Percentiles rank a stretch among this genome's conserved stretches.
Conservation (phyloP, 163 green algal genomes). For the Coccomyxa subellipsoidea region DNA sequence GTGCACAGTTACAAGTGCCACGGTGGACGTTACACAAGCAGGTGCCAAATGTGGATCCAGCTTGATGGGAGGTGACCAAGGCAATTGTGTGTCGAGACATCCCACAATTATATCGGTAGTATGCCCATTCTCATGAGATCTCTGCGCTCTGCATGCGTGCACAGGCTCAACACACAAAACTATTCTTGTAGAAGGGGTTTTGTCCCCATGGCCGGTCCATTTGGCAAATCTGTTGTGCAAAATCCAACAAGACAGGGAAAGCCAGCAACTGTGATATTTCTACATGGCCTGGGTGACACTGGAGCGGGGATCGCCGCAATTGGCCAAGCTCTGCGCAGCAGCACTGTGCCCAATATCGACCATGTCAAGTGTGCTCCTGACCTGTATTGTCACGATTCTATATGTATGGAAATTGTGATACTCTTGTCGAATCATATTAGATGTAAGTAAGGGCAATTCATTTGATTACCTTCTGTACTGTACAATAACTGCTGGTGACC, state of each 20-base stretch:
- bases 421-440: not conserved
- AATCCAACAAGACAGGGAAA: not conserved
- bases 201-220: not conserved
- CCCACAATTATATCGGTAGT: too few relatives aligned
- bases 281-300: slow-evolving; percentile 4
- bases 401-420: not conserved
- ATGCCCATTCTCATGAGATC: not conserved
- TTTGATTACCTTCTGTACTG: too few relatives aligned
- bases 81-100: too few relatives aligned
- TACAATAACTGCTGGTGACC: too few relatives aligned
- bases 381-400: not conserved
- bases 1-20: too few relatives aligned
- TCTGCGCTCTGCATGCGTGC: not conserved
- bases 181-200: not conserved
- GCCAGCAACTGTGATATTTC: slow-evolving; percentile 4
- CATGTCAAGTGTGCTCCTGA: not conserved
- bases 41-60: not conserved
- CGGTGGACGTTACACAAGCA: too few relatives aligned
- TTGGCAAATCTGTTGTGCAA: not conserved
- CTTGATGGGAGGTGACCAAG: too few relatives aligned
- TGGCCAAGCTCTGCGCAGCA: not conserved
- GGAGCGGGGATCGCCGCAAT: not conserved
- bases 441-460: not conserved
- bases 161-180: not conserved
- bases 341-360: not conserved